A percentile compares a stretch with the other conserved stretches of the same genome.
phyloP scores from a whole-genome alignment of 805 yeast species.

The Yarrowia sp. region DNA sequence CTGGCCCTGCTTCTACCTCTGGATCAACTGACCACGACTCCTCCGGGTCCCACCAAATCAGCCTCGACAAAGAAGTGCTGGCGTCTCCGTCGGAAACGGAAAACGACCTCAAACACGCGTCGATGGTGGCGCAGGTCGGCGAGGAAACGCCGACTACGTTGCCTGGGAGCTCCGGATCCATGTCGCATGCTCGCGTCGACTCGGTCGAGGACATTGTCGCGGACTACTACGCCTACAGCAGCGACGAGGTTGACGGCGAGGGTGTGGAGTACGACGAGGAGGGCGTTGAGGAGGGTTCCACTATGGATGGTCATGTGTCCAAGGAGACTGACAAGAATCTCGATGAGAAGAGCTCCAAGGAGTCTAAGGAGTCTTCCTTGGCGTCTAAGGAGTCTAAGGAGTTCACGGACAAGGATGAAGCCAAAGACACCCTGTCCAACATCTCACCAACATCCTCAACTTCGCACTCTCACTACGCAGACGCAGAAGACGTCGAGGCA shows the following conservation, averaged over 20 bases:
- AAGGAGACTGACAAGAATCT: not conserved
- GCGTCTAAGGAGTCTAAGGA: no score
- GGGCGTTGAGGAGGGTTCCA: slow-evolving; percentile 24
- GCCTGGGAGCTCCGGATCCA: not conserved
- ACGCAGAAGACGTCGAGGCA: slow-evolving; percentile 17
- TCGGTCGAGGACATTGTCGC: slow-evolving; percentile 31
- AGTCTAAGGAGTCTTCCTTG: no score
- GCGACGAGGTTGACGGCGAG: slow-evolving; percentile 8
- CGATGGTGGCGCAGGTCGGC: not conserved
- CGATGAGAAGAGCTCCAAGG: not conserved
- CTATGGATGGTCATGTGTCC: slow-evolving; percentile 26
- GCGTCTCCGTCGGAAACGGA: not conserved
- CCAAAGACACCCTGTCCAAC: not conserved
- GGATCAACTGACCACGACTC: not conserved
- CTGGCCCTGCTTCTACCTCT: no score
- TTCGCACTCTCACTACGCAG: slow-evolving; percentile 28
- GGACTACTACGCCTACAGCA: slow-evolving; percentile 29
- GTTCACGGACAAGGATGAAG: not conserved
- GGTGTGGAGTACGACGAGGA: slow-evolving; percentile 8
- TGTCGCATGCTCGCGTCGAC: not conserved
- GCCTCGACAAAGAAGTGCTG: not conserved
- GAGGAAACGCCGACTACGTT: not conserved
- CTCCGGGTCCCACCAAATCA: not conserved
- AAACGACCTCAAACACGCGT: not conserved
- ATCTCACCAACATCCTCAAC: not conserved